Percentiles rank a stretch among this genome's conserved stretches.
Conservation (phyloP, 2,329 filamentous ascomycete species). For the Pestalotiopsis sp. region DNA sequence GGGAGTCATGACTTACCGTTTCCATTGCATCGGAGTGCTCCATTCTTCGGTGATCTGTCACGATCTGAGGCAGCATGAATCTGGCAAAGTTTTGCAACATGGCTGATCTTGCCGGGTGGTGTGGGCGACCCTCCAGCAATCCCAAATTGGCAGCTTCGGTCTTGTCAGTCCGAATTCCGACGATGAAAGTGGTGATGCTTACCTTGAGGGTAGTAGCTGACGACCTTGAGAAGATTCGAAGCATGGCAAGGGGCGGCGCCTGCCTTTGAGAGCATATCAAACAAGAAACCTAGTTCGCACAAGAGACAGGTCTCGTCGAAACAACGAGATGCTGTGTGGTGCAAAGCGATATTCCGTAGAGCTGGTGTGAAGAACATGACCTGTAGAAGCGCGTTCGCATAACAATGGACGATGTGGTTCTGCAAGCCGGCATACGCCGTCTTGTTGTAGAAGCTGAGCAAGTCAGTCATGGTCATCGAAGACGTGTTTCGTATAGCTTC, state of each 20-base stretch:
- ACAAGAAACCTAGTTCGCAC: conserved; percentile 92
- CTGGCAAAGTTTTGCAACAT: conserved; percentile 87
- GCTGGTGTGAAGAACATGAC: conserved; percentile 89
- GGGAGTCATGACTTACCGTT: conserved; percentile 48
- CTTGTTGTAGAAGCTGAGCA: conserved; percentile 83
- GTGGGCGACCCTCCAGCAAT: conserved; percentile 81
- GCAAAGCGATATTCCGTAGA: conserved; percentile 82
- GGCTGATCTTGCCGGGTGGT: conserved; percentile 70
- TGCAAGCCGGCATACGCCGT: conserved; percentile 90
- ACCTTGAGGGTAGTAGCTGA: conserved; percentile 81
- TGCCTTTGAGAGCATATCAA: conserved; percentile 98
- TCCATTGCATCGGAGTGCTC: conserved; percentile 67
- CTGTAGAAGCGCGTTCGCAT: conserved; percentile 90
- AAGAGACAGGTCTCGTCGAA: conserved; percentile 81
- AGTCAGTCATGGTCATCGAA: conserved; percentile 12
- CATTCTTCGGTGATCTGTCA: conserved; percentile 73
- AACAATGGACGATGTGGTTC: conserved; percentile 95
- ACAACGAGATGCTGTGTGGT: conserved; percentile 86
- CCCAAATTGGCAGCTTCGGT: conserved; percentile 68
- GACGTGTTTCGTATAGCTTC: neutral
- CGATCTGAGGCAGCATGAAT: conserved; percentile 82
- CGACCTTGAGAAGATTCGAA: conserved; percentile 88
- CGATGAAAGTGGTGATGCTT: conserved; percentile 15
- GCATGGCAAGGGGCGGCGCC: conserved; percentile 93
- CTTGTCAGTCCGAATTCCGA: conserved; percentile 14